Conservation (phyloP, 1,284 basidiomycete genomes). For the Testicularia cyperi region DNA sequence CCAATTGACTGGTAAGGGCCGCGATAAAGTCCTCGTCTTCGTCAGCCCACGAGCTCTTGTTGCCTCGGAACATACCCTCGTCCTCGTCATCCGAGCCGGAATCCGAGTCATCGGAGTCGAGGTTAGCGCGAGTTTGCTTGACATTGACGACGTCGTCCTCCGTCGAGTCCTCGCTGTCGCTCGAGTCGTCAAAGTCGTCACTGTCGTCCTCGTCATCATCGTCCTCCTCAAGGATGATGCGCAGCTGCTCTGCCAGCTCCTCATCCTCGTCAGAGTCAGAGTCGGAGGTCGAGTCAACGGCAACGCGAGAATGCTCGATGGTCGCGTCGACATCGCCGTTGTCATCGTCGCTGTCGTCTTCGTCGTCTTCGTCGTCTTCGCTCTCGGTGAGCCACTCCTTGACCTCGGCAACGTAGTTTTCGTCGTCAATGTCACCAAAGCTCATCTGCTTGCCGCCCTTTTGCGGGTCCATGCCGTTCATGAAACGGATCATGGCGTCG, state of each 20-base stretch:
- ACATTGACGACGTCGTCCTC: constrained; percentile 19
- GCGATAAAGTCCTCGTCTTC: constrained; percentile 70
- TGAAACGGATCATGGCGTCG: constrained; percentile 50
- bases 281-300: not conserved
- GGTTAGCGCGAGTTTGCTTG: constrained; percentile 13
- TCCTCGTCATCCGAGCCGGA: constrained; percentile 33
- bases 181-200: constrained; percentile 9
- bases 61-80: constrained; percentile 56
- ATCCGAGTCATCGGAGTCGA: constrained; percentile 16
- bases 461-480: constrained; percentile 52
- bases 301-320: not conserved
- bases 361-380: constrained; percentile 20
- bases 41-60: constrained; percentile 66
- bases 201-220: constrained; percentile 15
- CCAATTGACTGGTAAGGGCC: constrained; percentile 61
- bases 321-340: too few relatives aligned
- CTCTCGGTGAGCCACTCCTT: constrained; percentile 52
- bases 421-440: constrained; percentile 45
- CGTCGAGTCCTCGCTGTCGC: constrained; percentile 18
- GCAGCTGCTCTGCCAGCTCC: constrained; percentile 27
- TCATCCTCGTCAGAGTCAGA: constrained; percentile 17
- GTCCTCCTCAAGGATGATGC: constrained; percentile 28
- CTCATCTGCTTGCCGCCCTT: constrained; percentile 43
- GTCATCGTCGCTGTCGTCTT: constrained; percentile 1
- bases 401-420: constrained; percentile 38